Base-by-base conservation (phyloP, 1,284 basidiomycete species). In the Quambalaria eucalypti region DNA sequence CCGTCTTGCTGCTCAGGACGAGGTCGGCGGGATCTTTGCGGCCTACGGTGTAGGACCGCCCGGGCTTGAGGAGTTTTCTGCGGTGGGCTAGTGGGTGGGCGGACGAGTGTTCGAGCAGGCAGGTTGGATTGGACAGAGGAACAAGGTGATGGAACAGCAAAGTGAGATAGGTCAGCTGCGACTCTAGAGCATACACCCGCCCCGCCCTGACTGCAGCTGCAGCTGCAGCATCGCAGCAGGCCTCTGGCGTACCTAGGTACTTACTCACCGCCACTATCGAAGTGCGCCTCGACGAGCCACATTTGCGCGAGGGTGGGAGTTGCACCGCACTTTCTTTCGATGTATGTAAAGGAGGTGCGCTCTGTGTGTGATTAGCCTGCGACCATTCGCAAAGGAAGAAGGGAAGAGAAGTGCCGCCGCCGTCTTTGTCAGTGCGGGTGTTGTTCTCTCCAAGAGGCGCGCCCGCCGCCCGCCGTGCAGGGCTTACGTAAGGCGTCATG, bases 11-110 rank as follows among this genome's bases (percentile, higher is more conserved):
- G 14, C 60, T 59, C 33, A 69, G 51, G 56, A 69, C 55, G 23
- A 69, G 61, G 54, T 66, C 62, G 26, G 66, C 66, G 21, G 66
- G 66, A 29, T 59, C 60, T 54, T 67, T 69, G 50, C 67, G 59
- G 16, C 67, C 67, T 44, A 69, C 50, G 36, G 51, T 55, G 49
- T 69, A 69, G n/a, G 59, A 54, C 31, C 59, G 49, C n/a, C 61
- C 62, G 25, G 59, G 65, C 49, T 65, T 67, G 60, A 69, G 56
- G 8, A 63, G 42, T 42, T 67, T 69, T 21, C 25, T 19, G 16
- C 21, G n/a, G 42, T 19, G 12, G 25, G 42, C 42, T 46, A 21
- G 5, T n/a, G n/a, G n/a, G n/a, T n/a, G n/a, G n/a, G n/a, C n/a
- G n/a, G n/a, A n/a, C n/a, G n/a, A n/a, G n/a, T n/a, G n/a, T n/a